phyloP scores from a whole-genome alignment of 2,329 filamentous ascomycete species.

The Pseudocercospora crystallina region DNA sequence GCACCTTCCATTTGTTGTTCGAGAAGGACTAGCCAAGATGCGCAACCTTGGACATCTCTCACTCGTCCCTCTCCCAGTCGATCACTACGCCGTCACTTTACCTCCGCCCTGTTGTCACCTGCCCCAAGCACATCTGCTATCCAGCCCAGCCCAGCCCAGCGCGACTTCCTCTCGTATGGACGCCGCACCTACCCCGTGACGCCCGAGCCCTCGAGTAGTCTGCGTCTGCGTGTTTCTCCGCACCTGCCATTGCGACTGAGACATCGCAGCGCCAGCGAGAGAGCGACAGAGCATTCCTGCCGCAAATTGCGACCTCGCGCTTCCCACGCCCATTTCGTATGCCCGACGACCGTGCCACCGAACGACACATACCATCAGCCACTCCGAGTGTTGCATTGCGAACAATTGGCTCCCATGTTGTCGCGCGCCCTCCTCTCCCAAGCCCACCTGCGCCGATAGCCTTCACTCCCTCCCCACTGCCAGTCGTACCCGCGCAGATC shows the following conservation, averaged over 20 bases:
- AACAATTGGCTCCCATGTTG: conserved; percentile 8
- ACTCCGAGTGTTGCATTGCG: conserved; percentile 7
- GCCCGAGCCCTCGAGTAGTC: no score
- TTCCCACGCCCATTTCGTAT: neutral
- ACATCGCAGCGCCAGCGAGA: neutral
- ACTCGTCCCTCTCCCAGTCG: no score
- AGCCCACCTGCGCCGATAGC: conserved; percentile 3
- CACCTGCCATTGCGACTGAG: no score
- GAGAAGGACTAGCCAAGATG: no score
- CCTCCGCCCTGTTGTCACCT: no score
- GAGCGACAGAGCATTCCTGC: conserved; percentile 11
- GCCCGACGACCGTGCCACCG: conserved; percentile 7
- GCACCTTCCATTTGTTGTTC: no score
- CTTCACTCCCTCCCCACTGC: neutral
- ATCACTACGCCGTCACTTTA: no score
- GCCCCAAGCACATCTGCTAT: no score
- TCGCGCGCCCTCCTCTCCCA: conserved; percentile 10
- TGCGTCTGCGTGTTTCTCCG: no score
- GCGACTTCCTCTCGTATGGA: neutral
- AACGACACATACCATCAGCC: conserved; percentile 6
- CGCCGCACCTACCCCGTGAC: neutral
- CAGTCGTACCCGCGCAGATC: neutral
- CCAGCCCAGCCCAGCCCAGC: no score
- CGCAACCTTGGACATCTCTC: no score
- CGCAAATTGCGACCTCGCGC: conserved; percentile 15